Conservation (phyloP, 2,329 filamentous ascomycete genomes). For the Aspergillus sp. region DNA sequence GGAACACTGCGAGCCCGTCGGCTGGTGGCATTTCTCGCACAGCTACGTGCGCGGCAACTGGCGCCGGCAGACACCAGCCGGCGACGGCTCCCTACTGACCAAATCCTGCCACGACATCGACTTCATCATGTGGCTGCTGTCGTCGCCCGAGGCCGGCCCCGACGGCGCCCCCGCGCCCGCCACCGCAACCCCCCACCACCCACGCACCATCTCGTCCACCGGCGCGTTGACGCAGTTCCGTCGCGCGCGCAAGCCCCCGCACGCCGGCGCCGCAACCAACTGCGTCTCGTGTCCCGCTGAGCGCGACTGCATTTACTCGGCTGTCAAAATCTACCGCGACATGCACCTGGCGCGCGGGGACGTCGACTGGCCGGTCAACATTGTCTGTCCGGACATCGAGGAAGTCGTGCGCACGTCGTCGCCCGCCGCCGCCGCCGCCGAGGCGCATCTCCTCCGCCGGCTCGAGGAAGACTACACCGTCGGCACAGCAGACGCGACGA, state of each 20-base stretch:
- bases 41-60: constrained; percentile 91
- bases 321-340: constrained; percentile 77
- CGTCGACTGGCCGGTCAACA: constrained; percentile 76
- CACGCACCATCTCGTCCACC: constrained; percentile 69
- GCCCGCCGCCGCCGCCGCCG: constrained; percentile 37
- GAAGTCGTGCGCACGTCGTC: constrained; percentile 53
- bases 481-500: constrained; percentile 52
- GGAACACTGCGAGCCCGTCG: constrained; percentile 90
- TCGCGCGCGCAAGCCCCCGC: constrained; percentile 68
- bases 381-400: constrained; percentile 91
- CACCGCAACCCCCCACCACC: constrained; percentile 62
- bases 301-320: constrained; percentile 76
- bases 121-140: constrained; percentile 85
- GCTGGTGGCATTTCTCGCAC: constrained; percentile 94
- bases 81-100: constrained; percentile 77
- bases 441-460: constrained; percentile 46
- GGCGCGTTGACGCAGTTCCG: constrained; percentile 78
- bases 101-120: constrained; percentile 98
- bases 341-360: constrained; percentile 65
- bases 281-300: constrained; percentile 79
- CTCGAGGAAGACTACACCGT: constrained; percentile 56
- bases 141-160: constrained; percentile 57
- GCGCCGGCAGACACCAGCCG: constrained; percentile 71
- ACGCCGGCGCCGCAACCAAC: constrained; percentile 76
- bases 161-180: constrained; percentile 19